Evolutionary conservation across 176 grass and related monocot species (phyloP).

Genomic region (Rhynchospora breviuscula): DNA sequence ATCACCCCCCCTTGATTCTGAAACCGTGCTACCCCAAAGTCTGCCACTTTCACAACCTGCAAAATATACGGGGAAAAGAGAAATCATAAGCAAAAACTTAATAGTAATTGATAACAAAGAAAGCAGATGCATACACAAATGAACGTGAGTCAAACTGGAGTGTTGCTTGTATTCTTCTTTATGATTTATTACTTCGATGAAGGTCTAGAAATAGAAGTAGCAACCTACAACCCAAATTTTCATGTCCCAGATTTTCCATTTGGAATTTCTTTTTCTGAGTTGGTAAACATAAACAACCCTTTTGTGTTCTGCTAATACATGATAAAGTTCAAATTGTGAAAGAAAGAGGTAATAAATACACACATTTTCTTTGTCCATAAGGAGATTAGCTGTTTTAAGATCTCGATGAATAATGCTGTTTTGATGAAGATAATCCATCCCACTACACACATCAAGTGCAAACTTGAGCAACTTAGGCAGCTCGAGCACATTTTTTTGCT

Average conservation of each 20-base stretch:
- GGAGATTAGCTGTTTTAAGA: constrained; percentile 94
- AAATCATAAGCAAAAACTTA: not conserved
- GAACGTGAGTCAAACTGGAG: not conserved
- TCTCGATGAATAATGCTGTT: constrained; percentile 94
- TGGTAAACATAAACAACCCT: not conserved
- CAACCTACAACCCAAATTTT: not conserved
- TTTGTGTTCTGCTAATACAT: not conserved
- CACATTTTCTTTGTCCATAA: constrained; percentile 92
- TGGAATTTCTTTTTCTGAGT: not conserved
- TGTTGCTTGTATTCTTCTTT: not conserved
- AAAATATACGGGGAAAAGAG: not conserved
- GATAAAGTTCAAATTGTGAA: not conserved
- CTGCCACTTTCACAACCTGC: constrained; percentile 95
- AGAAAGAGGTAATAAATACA: constrained; percentile 17
- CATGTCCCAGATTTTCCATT: not conserved
- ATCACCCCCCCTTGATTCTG: constrained; percentile 90
- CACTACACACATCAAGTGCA: constrained; percentile 78
- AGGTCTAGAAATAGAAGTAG: not conserved
- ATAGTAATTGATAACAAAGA: not conserved
- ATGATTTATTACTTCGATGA: not conserved
- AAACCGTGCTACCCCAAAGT: constrained; percentile 94
- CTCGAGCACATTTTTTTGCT: constrained; percentile 60
- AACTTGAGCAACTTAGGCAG: constrained; percentile 74
- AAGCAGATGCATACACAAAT: not conserved
- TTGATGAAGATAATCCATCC: constrained; percentile 94